Conservation (phyloP, 2,329 filamentous ascomycete genomes). For the Ceratocystis ficicola region DNA sequence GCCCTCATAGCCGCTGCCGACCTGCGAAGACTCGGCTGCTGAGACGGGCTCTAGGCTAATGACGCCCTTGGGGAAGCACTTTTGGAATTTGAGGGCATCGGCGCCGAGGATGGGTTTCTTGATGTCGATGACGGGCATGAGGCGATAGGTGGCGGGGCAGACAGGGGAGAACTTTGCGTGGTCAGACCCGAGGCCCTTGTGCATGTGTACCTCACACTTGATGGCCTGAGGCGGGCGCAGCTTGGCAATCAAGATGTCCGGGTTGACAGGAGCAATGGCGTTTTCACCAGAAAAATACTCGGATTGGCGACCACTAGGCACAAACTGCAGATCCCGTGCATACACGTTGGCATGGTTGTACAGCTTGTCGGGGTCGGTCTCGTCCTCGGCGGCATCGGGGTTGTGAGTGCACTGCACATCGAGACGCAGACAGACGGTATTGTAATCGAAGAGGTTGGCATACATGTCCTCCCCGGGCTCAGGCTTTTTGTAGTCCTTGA, state of each 20-base stretch:
- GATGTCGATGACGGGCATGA: slow-evolving; percentile 82
- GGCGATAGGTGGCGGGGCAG: slow-evolving; percentile 82
- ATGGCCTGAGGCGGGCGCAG: slow-evolving; percentile 82
- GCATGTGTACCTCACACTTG: slow-evolving; percentile 77
- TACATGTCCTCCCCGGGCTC: slow-evolving; percentile 47
- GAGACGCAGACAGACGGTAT: slow-evolving; percentile 71
- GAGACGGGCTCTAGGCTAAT: slow-evolving; percentile 68
- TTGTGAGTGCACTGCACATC: slow-evolving; percentile 72
- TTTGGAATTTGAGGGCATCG: slow-evolving; percentile 79
- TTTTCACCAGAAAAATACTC: slow-evolving; percentile 56
- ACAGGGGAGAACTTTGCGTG: slow-evolving; percentile 97
- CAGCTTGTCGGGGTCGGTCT: slow-evolving; percentile 69
- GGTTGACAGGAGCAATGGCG: slow-evolving; percentile 66
- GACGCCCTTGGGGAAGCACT: slow-evolving; percentile 81
- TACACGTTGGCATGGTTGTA: slow-evolving; percentile 81
- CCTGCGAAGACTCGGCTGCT: slow-evolving; percentile 46
- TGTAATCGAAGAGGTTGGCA: slow-evolving; percentile 60
- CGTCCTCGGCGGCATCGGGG: slow-evolving; percentile 53
- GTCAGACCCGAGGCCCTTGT: slow-evolving; percentile 87
- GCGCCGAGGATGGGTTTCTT: slow-evolving; percentile 67
- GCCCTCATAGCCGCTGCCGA: slow-evolving; percentile 56
- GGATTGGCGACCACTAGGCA: slow-evolving; percentile 60
- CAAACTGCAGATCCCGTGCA: slow-evolving; percentile 63
- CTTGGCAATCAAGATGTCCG: slow-evolving; percentile 89
- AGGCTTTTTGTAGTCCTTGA: slow-evolving; percentile 71